These are phyloP conservation scores for Pyrenopolyporus hunteri DNA, from an alignment of 495 filamentous ascomycete genomes.

Conservation along the genomic window DNA sequence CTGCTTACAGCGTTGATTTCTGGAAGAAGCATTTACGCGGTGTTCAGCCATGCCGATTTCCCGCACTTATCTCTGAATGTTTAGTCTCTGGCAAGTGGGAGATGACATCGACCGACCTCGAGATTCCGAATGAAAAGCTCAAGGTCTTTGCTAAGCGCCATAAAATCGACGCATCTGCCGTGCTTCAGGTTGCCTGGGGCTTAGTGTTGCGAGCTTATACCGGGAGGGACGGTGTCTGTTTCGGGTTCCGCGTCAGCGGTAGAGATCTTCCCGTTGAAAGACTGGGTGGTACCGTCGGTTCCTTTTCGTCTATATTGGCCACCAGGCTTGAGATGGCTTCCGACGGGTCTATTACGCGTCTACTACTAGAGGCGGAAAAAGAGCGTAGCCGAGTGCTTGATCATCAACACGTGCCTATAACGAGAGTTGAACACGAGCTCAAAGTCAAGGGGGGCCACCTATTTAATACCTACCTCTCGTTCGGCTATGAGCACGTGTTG, in stretches of 20 bases:
- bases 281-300: conserved; percentile 49
- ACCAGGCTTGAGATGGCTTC: conserved; percentile 44
- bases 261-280: conserved; percentile 48
- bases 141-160: conserved; percentile 45
- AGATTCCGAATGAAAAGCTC: conserved; percentile 45
- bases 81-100: conserved; percentile 36
- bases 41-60: conserved; percentile 49
- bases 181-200: conserved; percentile 57
- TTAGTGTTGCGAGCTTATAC: conserved; percentile 53
- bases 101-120: conserved; percentile 47
- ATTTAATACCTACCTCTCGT: conserved; percentile 55
- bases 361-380: conserved; percentile 45
- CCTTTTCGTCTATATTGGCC: conserved; percentile 50
- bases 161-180: conserved; percentile 40
- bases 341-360: conserved; percentile 41
- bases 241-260: conserved; percentile 51
- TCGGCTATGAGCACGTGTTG: conserved; percentile 47
- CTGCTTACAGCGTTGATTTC: conserved; percentile 46
- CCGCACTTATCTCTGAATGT: conserved; percentile 39
- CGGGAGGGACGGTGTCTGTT: conserved; percentile 48
- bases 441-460: conserved; percentile 49
- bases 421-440: conserved; percentile 51
- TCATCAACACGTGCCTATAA: conserved; percentile 52
- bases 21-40: conserved; percentile 49
- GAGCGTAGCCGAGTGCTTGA: conserved; percentile 42